A percentile compares a stretch with the other conserved stretches of the same genome.
Conservation (phyloP, 306 rosid species). For the Fagus sylvatica region DNA sequence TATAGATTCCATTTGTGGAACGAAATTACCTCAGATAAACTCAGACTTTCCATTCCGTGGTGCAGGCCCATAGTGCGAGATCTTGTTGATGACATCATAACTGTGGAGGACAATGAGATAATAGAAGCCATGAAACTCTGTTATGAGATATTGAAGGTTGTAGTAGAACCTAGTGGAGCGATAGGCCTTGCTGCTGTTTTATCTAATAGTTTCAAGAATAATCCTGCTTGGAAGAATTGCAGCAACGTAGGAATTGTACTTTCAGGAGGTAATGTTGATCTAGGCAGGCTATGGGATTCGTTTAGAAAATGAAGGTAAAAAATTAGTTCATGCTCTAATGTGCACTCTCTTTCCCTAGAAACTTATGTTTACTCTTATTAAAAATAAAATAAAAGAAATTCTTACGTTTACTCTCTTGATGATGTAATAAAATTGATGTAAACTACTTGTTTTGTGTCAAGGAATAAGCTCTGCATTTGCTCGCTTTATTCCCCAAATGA, state of each 20-base stretch:
- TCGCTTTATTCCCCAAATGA: background rate
- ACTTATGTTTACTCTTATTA: background rate
- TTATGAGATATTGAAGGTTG: constrained; percentile 75
- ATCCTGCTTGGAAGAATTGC: constrained; percentile 72
- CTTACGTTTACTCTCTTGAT: background rate
- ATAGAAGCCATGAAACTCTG: constrained; percentile 77
- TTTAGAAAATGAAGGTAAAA: constrained; percentile 37
- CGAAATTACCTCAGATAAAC: constrained; percentile 7
- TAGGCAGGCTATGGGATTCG: constrained; percentile 68
- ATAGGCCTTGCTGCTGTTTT: constrained; percentile 93
- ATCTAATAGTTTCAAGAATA: constrained; percentile 67
- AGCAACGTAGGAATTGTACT: constrained; percentile 67
- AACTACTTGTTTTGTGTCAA: background rate
- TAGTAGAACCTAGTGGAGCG: constrained; percentile 90
- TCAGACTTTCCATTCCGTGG: constrained; percentile 11
- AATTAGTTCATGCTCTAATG: constrained; percentile 2
- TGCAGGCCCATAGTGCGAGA: constrained; percentile 85
- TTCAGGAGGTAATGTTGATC: constrained; percentile 91
- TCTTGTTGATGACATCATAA: constrained; percentile 74
- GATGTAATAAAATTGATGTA: background rate
- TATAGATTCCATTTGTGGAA: background rate
- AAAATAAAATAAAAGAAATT: no score
- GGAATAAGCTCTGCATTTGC: background rate
- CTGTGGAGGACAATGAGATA: constrained; percentile 78
- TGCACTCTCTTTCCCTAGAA: constrained; percentile 9